A percentile compares a stretch with the other conserved stretches of the same genome.
phyloP scores from a whole-genome alignment of 2,329 filamentous ascomycete species.

The Mollisiaceae sp. region DNA sequence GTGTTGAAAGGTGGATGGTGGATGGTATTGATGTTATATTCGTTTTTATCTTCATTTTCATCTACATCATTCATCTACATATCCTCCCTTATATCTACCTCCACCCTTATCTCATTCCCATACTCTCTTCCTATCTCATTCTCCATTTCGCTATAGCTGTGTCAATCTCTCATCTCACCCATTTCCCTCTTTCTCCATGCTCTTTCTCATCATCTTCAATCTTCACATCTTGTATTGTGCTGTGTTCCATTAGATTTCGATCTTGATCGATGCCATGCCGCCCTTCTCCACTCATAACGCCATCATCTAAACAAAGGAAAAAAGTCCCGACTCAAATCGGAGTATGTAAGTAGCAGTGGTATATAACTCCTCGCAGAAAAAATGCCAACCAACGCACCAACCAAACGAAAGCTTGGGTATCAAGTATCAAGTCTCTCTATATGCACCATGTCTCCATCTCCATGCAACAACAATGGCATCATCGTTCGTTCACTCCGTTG shows the following conservation, averaged over 20 bases:
- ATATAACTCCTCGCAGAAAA: constrained; percentile 7
- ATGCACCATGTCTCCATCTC: not conserved
- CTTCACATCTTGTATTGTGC: not conserved
- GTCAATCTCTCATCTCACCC: not conserved
- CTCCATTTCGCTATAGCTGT: too few relatives aligned
- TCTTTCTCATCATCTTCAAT: not conserved
- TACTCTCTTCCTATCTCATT: not conserved
- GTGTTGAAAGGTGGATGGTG: too few relatives aligned
- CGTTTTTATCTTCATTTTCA: not conserved
- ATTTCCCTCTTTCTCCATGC: not conserved
- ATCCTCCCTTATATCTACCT: not conserved
- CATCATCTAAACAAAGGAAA: constrained; percentile 9
- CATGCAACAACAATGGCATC: too few relatives aligned
- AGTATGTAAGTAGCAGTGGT: not conserved
- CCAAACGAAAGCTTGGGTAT: not conserved
- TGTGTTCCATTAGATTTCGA: constrained; percentile 6
- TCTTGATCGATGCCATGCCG: too few relatives aligned
- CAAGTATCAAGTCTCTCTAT: not conserved
- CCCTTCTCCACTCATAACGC: not conserved
- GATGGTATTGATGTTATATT: too few relatives aligned
- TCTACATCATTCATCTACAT: not conserved
- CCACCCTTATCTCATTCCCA: not conserved
- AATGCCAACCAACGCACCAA: not conserved
- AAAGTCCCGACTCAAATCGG: not conserved
- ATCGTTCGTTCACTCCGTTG: too few relatives aligned